Conservation (phyloP, 306 rosid species). For the Hippophae tibetana region DNA sequence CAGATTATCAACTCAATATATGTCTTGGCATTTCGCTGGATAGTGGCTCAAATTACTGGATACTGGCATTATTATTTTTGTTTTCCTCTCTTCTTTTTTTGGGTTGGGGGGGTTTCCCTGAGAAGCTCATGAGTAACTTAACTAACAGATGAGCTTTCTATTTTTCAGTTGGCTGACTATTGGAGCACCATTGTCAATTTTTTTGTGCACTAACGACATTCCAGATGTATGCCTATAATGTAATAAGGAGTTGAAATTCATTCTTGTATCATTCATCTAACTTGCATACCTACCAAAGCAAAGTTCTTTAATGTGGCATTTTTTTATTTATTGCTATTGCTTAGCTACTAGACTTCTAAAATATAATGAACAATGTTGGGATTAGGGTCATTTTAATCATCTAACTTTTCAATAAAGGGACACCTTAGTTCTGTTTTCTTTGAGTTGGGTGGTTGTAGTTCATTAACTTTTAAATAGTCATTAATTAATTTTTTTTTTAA, state of each 20-base stretch:
- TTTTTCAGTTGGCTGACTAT: conserved; percentile 64
- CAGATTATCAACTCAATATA: conserved; percentile 5
- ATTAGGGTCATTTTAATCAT: too few species aligned
- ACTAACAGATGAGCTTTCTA: conserved; percentile 4
- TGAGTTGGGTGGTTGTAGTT: too few species aligned
- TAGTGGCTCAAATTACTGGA: not conserved
- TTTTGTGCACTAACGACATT: conserved; percentile 35
- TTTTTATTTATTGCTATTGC: not conserved
- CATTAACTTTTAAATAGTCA: too few species aligned
- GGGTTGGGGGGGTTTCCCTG: too few species aligned
- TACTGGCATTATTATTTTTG: too few species aligned
- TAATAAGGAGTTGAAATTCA: conserved; percentile 23
- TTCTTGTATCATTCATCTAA: conserved; percentile 27
- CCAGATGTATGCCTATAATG: not conserved
- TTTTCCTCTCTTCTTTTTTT: too few species aligned
- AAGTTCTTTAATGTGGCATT: conserved; percentile 15
- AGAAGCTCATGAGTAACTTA: conserved; percentile 10
- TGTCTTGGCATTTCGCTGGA: conserved; percentile 17
- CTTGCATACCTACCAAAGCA: conserved; percentile 10
- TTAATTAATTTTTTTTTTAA: too few species aligned
- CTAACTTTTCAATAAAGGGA: too few species aligned
- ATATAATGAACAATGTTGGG: not conserved
- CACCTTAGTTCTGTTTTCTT: too few species aligned
- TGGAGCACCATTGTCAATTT: conserved; percentile 38
- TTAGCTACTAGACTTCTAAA: not conserved